These are phyloP conservation scores for Knoxia roxburghii DNA, from an alignment of 257 asterid species.

Conservation along the genomic window DNA sequence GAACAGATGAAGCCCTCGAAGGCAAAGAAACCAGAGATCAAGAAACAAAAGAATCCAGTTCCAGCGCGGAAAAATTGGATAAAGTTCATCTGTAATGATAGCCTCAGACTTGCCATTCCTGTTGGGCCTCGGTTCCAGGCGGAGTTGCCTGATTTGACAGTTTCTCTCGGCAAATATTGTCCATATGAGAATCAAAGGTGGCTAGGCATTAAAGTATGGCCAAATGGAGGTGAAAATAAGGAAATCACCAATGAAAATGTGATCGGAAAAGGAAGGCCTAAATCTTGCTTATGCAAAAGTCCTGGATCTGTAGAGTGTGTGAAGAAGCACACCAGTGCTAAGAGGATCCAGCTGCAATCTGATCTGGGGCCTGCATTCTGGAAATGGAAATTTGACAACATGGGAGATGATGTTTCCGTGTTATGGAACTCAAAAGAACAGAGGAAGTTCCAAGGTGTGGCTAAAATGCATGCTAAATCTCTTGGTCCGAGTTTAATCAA, in stretches of 20 bases:
- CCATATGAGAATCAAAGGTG: slow-evolving; percentile 28
- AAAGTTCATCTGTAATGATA: slow-evolving; percentile 22
- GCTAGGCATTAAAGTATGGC: slow-evolving; percentile 41
- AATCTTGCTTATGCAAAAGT: slow-evolving; percentile 32
- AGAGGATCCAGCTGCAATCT: neutral
- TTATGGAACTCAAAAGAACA: slow-evolving; percentile 30
- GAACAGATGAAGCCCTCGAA: neutral
- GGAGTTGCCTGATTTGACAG: neutral
- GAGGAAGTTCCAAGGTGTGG: slow-evolving; percentile 14
- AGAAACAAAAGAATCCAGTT: neutral
- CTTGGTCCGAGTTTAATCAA: slow-evolving; percentile 14
- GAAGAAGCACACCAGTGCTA: slow-evolving; percentile 18
- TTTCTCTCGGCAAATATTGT: neutral
- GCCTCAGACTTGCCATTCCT: slow-evolving; percentile 18
- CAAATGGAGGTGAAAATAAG: slow-evolving; percentile 4
- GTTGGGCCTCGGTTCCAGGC: slow-evolving; percentile 34
- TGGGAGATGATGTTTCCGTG: slow-evolving; percentile 35
- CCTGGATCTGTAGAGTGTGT: slow-evolving; percentile 33
- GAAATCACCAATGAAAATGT: neutral
- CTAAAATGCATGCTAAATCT: slow-evolving; percentile 6
- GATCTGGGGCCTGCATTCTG: slow-evolving; percentile 23
- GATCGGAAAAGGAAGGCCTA: slow-evolving; percentile 26
- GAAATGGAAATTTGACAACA: slow-evolving; percentile 29
- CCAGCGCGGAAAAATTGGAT: slow-evolving; percentile 15
- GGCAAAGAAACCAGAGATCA: neutral